A percentile compares a stretch with the other conserved stretches of the same genome.
phyloP scores from a whole-genome alignment of 768 basidiomycete species.

The Agrocybe chaxingu region DNA sequence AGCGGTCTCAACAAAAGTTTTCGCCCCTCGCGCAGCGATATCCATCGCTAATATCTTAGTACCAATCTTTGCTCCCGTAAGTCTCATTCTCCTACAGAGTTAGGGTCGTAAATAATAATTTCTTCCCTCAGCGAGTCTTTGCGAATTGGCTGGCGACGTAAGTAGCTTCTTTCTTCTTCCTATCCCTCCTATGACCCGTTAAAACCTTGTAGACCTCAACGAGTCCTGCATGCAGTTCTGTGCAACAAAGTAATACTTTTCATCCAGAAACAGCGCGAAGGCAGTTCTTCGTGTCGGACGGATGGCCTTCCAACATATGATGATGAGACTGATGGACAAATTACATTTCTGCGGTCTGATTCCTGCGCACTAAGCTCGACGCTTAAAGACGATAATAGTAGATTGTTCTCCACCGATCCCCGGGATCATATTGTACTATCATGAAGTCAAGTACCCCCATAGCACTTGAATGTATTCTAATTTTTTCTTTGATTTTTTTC shows the following conservation, averaged over 20 bases:
- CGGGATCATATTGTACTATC: too few relatives aligned
- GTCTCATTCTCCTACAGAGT: neutral
- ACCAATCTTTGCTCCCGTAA: constrained; percentile 33
- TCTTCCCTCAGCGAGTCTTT: constrained; percentile 23
- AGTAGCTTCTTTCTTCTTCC: constrained; percentile 7
- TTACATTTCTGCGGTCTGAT: too few relatives aligned
- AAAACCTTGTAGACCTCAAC: constrained; percentile 29
- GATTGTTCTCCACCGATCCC: too few relatives aligned
- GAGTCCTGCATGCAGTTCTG: constrained; percentile 40
- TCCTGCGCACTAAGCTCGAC: too few relatives aligned
- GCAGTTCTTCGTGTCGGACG: too few relatives aligned
- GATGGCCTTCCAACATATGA: too few relatives aligned
- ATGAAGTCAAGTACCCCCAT: too few relatives aligned
- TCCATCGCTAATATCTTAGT: constrained; percentile 39
- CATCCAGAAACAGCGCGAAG: constrained; percentile 29
- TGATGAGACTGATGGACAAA: too few relatives aligned
- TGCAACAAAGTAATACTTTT: constrained; percentile 40
- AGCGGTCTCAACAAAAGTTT: neutral
- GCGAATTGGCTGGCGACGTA: constrained; percentile 43
- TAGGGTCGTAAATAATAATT: neutral
- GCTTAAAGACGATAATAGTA: too few relatives aligned
- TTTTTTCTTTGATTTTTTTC: too few relatives aligned
- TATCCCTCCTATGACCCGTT: neutral
- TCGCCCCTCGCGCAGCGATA: constrained; percentile 21
- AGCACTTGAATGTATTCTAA: too few relatives aligned